Percentiles rank a stretch among this genome's conserved stretches.
These are phyloP conservation scores for Taphrina pruni DNA, from an alignment of 1,139 yeast genomes.

Conservation along the genomic window DNA sequence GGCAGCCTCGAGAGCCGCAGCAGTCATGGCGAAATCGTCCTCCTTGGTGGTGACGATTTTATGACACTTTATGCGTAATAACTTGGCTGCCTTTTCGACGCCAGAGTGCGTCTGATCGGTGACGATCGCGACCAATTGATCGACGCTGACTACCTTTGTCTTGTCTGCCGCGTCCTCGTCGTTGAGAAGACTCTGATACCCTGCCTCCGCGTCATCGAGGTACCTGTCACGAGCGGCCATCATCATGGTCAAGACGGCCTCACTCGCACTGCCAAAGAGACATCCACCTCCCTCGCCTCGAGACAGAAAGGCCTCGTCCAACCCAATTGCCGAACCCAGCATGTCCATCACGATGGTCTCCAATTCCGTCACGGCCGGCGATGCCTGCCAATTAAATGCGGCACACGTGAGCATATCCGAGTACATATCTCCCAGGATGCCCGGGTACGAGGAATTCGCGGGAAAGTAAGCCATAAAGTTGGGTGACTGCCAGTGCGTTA, in stretches of 20 bases:
- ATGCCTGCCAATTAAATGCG: conserved; percentile 48
- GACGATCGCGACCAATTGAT: conserved; percentile 46
- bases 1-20: conserved; percentile 42
- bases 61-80: conserved; percentile 46
- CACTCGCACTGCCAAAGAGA: conserved; percentile 48
- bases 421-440: conserved; percentile 47
- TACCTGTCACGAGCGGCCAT: conserved; percentile 47
- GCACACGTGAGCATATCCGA: conserved; percentile 47
- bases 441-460: conserved; percentile 46
- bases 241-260: conserved; percentile 46
- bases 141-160: conserved; percentile 39
- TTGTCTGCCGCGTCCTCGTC: conserved; percentile 32
- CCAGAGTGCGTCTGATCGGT: conserved; percentile 47
- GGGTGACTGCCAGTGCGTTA: conserved; percentile 48
- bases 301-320: conserved; percentile 45
- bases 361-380: conserved; percentile 48
- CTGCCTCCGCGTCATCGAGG: conserved; percentile 42
- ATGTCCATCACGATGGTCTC: conserved; percentile 48
- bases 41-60: conserved; percentile 44
- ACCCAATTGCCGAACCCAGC: conserved; percentile 46
- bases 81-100: conserved; percentile 47
- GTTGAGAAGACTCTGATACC: conserved; percentile 27
- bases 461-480: conserved; percentile 47
- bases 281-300: conserved; percentile 47
- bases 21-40: conserved; percentile 45